A percentile compares a stretch with the other conserved stretches of the same genome.
phyloP scores from a whole-genome alignment of 345 rosid genomes.

The Eucalyptus marginata region DNA sequence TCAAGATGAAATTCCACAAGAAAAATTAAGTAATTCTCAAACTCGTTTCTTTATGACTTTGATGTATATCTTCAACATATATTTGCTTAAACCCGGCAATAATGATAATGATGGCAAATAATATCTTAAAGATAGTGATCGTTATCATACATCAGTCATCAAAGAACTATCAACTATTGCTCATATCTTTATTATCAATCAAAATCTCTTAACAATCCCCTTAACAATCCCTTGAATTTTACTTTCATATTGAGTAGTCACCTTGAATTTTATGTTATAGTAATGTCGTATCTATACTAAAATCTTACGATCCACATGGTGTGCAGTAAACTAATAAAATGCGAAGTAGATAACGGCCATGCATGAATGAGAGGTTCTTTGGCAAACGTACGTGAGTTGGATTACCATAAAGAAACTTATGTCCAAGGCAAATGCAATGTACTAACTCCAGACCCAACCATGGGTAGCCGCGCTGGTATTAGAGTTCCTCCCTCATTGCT shows the following conservation, averaged over 20 bases:
- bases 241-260: not conserved
- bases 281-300: not conserved
- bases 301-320: not conserved
- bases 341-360: not conserved
- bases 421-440: not conserved
- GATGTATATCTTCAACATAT: not conserved
- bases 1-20: not conserved
- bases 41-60: not conserved
- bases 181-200: not conserved
- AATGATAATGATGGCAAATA: not conserved
- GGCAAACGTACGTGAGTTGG: not conserved
- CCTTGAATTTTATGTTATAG: not conserved
- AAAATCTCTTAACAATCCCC: not conserved
- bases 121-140: not conserved
- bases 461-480: no score
- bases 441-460: not conserved
- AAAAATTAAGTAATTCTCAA: no score
- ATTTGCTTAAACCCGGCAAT: not conserved
- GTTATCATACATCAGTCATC: not conserved
- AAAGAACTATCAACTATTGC: not conserved
- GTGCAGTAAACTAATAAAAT: not conserved
- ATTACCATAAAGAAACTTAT: not conserved
- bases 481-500: no score
- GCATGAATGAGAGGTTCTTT: not conserved
- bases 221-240: not conserved